phyloP scores from a whole-genome alignment of 2,329 filamentous ascomycete genomes.

The Aurifilum marmelostoma region DNA sequence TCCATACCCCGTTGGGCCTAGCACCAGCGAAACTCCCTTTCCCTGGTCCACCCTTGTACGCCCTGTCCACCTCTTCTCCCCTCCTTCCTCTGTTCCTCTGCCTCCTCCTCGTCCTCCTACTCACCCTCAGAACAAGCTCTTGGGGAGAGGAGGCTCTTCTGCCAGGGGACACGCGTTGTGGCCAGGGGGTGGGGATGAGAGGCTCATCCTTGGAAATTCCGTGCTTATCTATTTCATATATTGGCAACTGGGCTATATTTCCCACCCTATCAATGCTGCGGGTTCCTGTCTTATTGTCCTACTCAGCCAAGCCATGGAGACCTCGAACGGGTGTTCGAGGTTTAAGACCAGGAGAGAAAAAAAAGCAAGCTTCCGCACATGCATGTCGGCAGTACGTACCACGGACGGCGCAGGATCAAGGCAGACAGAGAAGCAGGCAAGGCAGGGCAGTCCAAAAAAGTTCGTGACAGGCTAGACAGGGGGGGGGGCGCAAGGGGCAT shows the following conservation, averaged over 20 bases:
- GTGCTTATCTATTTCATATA: not conserved
- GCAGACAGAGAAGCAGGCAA: not conserved
- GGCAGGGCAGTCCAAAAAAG: not conserved
- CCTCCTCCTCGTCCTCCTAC: not conserved
- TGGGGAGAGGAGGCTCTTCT: not conserved
- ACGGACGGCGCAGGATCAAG: not conserved
- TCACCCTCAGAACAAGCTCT: not conserved
- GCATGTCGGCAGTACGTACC: not conserved
- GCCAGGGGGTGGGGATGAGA: conserved; percentile 3
- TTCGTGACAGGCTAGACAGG: not conserved
- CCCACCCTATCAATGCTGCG: not conserved
- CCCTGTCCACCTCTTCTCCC: not conserved
- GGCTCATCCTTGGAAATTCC: not conserved
- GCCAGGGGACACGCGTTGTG: conserved; percentile 7
- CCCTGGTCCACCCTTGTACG: not conserved
- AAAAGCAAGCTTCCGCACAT: not conserved
- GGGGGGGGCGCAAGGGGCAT: not conserved
- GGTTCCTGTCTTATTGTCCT: not conserved
- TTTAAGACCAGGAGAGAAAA: not conserved
- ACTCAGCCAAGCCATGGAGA: not conserved
- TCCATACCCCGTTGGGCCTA: not conserved
- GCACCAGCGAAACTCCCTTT: not conserved
- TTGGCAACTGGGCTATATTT: not conserved
- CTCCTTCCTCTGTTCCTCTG: not conserved
- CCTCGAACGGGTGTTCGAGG: not conserved